Percentiles rank a stretch among this genome's conserved stretches.
Conservation (phyloP, 257 asterid species). For the Dorcoceras hygrometricum region DNA sequence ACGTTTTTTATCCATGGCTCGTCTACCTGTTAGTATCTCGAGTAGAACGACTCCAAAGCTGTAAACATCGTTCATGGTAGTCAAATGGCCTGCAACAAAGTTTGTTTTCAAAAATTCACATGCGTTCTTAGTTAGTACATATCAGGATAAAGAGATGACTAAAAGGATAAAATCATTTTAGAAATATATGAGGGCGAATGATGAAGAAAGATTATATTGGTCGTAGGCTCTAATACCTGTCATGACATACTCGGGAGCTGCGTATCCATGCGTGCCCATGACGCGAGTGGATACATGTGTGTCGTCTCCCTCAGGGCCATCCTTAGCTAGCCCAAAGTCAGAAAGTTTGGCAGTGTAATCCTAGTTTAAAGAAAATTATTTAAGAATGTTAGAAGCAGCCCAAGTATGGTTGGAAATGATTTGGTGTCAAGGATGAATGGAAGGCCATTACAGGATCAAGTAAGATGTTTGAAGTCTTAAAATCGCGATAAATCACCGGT, state of each 20-base stretch:
- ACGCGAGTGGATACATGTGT: conserved; percentile 98
- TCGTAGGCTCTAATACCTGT: conserved; percentile 49
- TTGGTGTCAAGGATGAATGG: too few species aligned
- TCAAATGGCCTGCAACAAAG: conserved; percentile 58
- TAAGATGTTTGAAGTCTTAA: conserved; percentile 94
- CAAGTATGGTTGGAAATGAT: too few species aligned
- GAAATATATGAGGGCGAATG: too few species aligned
- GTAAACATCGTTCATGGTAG: conserved; percentile 70
- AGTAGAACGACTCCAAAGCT: conserved; percentile 75
- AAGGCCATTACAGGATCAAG: conserved; percentile 82
- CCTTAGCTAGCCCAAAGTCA: conserved; percentile 98
- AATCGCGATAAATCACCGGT: conserved; percentile 90
- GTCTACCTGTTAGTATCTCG: conserved; percentile 63
- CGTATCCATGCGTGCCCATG: conserved; percentile 98
- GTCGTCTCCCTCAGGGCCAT: conserved; percentile 94
- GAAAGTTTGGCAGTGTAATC: conserved; percentile 96
- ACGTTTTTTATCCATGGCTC: conserved; percentile 54
- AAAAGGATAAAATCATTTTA: too few species aligned
- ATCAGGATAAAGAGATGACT: too few species aligned
- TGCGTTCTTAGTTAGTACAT: too few species aligned
- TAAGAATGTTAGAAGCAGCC: too few species aligned
- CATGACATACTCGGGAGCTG: conserved; percentile 99
- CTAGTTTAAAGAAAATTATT: too few species aligned
- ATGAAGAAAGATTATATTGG: too few species aligned
- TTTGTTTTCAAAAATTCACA: too few species aligned